A percentile compares a stretch with the other conserved stretches of the same genome.
phyloP scores from a whole-genome alignment of 2,329 filamentous ascomycete genomes.

The Aspergillus sclerotialis region DNA sequence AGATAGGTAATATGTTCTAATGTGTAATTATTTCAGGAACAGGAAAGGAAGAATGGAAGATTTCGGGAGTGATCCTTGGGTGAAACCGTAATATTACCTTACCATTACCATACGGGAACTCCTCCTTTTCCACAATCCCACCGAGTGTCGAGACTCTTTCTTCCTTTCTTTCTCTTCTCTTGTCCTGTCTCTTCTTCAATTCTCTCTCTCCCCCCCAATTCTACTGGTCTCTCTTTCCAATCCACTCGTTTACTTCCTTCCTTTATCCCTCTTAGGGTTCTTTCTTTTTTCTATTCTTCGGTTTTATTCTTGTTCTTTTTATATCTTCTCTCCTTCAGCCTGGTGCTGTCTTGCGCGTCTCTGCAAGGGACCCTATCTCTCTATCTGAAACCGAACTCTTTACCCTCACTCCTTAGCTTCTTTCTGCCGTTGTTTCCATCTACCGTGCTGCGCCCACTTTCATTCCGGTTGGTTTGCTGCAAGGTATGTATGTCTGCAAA shows the following conservation, averaged over 20 bases:
- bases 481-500: no score
- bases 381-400: slow-evolving; percentile 7
- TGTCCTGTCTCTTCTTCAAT: slow-evolving; percentile 3
- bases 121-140: slow-evolving; percentile 2
- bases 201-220: slow-evolving; percentile 6
- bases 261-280: no score
- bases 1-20: no score
- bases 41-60: no score
- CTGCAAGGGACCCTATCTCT: slow-evolving; percentile 12
- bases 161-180: slow-evolving; percentile 2
- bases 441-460: no score
- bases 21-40: no score
- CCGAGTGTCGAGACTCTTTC: slow-evolving; percentile 2
- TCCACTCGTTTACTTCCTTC: slow-evolving; percentile 15
- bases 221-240: slow-evolving; percentile 7
- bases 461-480: no score
- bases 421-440: no score
- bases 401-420: slow-evolving; percentile 9
- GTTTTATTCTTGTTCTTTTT: slow-evolving; percentile 5
- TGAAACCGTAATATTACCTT: no score
- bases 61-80: no score
- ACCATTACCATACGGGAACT: no score
- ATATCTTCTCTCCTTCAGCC: slow-evolving; percentile 16
- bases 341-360: slow-evolving; percentile 17
- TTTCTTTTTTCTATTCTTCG: slow-evolving; percentile 9